A percentile compares a stretch with the other conserved stretches of the same genome.
Evolutionary conservation across 176 grass and related monocot genomes (phyloP).

Genomic region (Hsuehochloa calcarea): DNA sequence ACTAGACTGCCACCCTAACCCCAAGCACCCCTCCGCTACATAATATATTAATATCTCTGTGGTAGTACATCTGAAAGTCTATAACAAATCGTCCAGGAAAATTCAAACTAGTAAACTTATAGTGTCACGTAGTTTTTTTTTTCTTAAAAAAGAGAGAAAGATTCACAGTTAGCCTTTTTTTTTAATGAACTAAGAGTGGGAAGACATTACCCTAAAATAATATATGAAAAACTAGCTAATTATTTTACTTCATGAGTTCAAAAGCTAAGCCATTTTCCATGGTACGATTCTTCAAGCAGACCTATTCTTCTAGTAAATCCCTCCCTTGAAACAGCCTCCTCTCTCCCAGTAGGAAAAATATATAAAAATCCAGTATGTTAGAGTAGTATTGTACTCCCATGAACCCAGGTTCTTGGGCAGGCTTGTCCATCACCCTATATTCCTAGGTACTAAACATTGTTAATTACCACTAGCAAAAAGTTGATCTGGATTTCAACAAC

Average conservation of each 20-base stretch:
- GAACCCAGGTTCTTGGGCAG: not conserved
- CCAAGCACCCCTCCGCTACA: too few relatives aligned
- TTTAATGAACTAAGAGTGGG: not conserved
- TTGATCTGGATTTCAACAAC: not conserved
- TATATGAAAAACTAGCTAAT: not conserved
- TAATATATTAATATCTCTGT: too few relatives aligned
- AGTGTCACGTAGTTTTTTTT: too few relatives aligned
- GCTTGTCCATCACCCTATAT: not conserved
- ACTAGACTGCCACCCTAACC: too few relatives aligned
- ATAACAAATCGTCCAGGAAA: too few relatives aligned
- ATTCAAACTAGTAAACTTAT: too few relatives aligned
- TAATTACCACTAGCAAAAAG: not conserved
- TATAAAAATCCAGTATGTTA: too few relatives aligned
- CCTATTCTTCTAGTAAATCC: not conserved
- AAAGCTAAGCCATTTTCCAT: not conserved
- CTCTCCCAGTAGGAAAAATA: not conserved
- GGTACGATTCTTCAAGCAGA: not conserved
- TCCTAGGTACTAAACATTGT: not conserved
- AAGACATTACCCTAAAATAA: not conserved
- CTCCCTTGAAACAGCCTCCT: not conserved
- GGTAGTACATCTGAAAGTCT: too few relatives aligned
- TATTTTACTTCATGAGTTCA: not conserved
- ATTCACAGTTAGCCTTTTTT: not conserved
- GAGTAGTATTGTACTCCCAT: too few relatives aligned
- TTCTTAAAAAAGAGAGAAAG: not conserved